Evolutionary conservation across 495 filamentous ascomycete species (phyloP).

Genomic region (Bryoglossum gracile): DNA sequence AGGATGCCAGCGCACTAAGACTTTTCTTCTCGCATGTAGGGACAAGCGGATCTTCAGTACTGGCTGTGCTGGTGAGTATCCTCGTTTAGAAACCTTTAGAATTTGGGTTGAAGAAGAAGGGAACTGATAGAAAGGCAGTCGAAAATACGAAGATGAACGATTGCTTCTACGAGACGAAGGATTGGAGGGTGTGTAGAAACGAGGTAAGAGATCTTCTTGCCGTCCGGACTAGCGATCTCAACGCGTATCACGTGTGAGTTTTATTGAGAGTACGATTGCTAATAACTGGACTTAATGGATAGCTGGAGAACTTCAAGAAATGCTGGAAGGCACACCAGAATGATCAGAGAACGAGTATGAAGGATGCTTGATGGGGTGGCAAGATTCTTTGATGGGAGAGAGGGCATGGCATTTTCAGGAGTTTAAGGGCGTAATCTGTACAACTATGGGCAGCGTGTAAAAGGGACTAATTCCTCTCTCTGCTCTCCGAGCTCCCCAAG

Average conservation of each 20-base stretch:
- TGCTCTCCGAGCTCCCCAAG: no score
- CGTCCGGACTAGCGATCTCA: slow-evolving; percentile 22
- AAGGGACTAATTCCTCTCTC: no score
- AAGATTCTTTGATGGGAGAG: not conserved
- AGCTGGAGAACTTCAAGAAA: slow-evolving; percentile 90
- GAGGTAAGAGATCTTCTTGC: slow-evolving; percentile 56
- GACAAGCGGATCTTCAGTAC: slow-evolving; percentile 98
- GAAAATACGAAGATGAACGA: slow-evolving; percentile 90
- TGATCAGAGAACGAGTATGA: slow-evolving; percentile 68
- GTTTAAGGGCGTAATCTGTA: no score
- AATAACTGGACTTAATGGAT: slow-evolving; percentile 1
- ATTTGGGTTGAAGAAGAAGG: no score
- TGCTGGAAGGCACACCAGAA: slow-evolving; percentile 95
- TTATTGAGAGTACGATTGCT: not conserved
- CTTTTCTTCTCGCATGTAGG: slow-evolving; percentile 38
- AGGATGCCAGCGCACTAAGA: slow-evolving; percentile 18
- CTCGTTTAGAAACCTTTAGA: no score
- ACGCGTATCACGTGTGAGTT: slow-evolving; percentile 16
- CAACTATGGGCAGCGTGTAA: no score
- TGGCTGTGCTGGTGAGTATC: slow-evolving; percentile 75
- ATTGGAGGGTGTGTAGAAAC: slow-evolving; percentile 83
- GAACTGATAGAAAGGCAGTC: slow-evolving; percentile 38
- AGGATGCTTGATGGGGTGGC: slow-evolving; percentile 43
- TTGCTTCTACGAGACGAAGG: slow-evolving; percentile 93
- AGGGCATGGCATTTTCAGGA: not conserved